A percentile compares a stretch with the other conserved stretches of the same genome.
Conservation (phyloP, 1,284 basidiomycete species). For the Cutaneotrichosporon sp. region DNA sequence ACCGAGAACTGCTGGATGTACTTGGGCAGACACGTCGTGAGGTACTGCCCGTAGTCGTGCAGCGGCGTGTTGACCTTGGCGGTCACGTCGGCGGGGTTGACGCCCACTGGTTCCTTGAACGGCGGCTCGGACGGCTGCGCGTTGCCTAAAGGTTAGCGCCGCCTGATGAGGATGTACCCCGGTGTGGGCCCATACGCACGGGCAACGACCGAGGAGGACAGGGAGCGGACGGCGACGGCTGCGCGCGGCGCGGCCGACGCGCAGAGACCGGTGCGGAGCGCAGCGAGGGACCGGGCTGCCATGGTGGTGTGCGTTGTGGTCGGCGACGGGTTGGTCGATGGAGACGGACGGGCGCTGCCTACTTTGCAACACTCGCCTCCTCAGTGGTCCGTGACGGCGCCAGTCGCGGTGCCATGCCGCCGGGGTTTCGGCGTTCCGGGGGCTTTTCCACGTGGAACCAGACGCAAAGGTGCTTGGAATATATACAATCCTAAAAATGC, state of each 20-base stretch:
- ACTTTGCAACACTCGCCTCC: constrained; percentile 3
- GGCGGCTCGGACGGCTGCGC: constrained; percentile 58
- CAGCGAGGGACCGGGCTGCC: constrained; percentile 30
- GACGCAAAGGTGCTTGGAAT: not conserved
- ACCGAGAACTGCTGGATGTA: constrained; percentile 97
- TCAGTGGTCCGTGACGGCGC: not conserved
- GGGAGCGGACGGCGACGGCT: constrained; percentile 20
- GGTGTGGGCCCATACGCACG: constrained; percentile 19
- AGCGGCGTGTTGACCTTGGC: constrained; percentile 66
- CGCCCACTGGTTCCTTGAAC: constrained; percentile 77
- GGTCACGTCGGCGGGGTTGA: constrained; percentile 71
- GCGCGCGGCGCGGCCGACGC: constrained; percentile 2
- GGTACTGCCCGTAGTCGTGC: constrained; percentile 84
- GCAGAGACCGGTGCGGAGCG: constrained; percentile 22
- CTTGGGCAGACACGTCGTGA: constrained; percentile 85
- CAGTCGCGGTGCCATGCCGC: not conserved
- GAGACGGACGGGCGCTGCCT: not conserved
- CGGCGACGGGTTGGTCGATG: not conserved
- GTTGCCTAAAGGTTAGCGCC: not conserved
- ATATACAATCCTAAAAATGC: too few species aligned
- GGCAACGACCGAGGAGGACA: constrained; percentile 25
- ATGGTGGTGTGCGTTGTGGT: constrained; percentile 18
- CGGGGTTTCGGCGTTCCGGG: not conserved
- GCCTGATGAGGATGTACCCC: not conserved
- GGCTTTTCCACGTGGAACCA: not conserved